Evolutionary conservation across 1,139 yeast genomes (phyloP).

Genomic region (Pichia sp.): DNA sequence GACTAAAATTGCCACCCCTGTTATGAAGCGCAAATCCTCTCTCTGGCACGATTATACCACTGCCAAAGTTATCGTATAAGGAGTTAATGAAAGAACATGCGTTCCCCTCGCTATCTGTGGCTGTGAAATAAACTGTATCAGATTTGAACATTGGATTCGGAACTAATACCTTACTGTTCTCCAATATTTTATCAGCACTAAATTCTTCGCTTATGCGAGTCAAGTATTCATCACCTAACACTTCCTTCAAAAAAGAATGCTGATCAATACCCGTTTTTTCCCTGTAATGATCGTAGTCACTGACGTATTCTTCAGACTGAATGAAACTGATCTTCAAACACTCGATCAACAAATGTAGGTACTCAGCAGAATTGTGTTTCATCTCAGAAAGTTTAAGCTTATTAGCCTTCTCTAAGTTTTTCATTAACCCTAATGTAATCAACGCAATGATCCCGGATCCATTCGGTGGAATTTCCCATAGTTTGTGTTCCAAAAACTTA

Average conservation of each 20-base stretch:
- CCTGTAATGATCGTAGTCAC: slow-evolving; percentile 44
- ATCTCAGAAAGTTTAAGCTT: slow-evolving; percentile 38
- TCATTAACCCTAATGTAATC: slow-evolving; percentile 59
- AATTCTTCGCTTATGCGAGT: slow-evolving; percentile 44
- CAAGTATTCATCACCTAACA: slow-evolving; percentile 41
- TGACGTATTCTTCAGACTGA: slow-evolving; percentile 70
- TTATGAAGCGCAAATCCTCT: slow-evolving; percentile 70
- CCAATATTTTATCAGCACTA: slow-evolving; percentile 32
- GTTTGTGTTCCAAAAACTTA: slow-evolving; percentile 38
- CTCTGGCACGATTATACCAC: slow-evolving; percentile 60
- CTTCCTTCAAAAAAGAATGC: slow-evolving; percentile 29
- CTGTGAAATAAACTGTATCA: slow-evolving; percentile 73
- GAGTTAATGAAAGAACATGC: slow-evolving; percentile 82
- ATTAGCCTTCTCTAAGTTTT: slow-evolving; percentile 43
- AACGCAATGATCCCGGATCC: slow-evolving; percentile 76
- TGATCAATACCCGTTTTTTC: slow-evolving; percentile 21
- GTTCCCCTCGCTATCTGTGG: slow-evolving; percentile 64
- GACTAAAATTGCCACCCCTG: slow-evolving; percentile 70
- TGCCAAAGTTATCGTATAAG: slow-evolving; percentile 64
- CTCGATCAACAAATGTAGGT: slow-evolving; percentile 63
- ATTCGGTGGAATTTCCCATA: slow-evolving; percentile 80
- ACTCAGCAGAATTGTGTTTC: slow-evolving; percentile 64
- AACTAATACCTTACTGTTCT: slow-evolving; percentile 38
- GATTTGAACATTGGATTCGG: slow-evolving; percentile 61
- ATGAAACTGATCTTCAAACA: slow-evolving; percentile 66